Base-by-base conservation (phyloP, 306 rosid genomes). In the Mimosa bimucronata region DNA sequence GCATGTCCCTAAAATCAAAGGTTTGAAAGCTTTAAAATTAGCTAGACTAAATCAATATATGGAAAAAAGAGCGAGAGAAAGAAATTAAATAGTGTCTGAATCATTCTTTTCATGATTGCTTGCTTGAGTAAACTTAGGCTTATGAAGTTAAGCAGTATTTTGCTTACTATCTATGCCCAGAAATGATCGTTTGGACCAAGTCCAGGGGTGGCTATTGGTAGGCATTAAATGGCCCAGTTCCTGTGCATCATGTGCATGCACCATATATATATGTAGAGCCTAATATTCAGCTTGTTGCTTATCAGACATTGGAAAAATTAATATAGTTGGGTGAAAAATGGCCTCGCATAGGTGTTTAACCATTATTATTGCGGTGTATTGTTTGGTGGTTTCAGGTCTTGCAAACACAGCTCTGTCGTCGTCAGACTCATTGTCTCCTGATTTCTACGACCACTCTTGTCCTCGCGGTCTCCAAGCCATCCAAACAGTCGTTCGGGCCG, bases 381-480 rank as follows among this genome's bases (percentile, higher is more conserved):
- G 15, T 4, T 19, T 66, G 14, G 44, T 66, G 19, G 1, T 66
- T 34, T 3, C 21, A 37, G 44, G 26, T 7, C 5, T 34, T 16
- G 71, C 25, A 2, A 66, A 1, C 44, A 66, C 71, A 34, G 45
- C 21, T 15, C 7, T 6, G 23, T 30, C 69, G 21, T 3, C 69
- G 26, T 0, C 14, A 2, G 6, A 3, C 1, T 6, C 4, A 38
- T 75, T 84, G n/a, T 73, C 85, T 44, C 23, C 88, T 10, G 57
- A 79, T 13, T 84, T 84, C 62, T 87, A 87, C 23, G 81, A 77
- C 1, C 31, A 73, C 2, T 60, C 85, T 1, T 87, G 90, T 31
- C 88, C 90, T 12, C 12, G 62, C 0, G 88, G 83, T 77, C 66
- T 82, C 74, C 77, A 29, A 10, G 80, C 86, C 50, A 85, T 87